These are phyloP conservation scores for Plectranthus barbatus DNA, from an alignment of 257 asterid species.

Conservation along the genomic window DNA sequence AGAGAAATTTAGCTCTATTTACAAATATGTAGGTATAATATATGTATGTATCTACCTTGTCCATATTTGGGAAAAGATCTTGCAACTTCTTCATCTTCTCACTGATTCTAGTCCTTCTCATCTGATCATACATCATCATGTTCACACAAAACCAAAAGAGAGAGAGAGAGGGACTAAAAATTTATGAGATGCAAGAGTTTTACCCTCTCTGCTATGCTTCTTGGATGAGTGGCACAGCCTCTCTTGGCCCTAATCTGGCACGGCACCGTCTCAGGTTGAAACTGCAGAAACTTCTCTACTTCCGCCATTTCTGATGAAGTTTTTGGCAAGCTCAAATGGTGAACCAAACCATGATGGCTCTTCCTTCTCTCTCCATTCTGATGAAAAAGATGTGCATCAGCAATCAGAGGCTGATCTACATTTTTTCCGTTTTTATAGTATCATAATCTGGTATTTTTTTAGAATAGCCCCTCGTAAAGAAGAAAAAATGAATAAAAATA, in stretches of 20 bases:
- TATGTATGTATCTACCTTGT: conserved; percentile 57
- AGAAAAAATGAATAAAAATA: no score
- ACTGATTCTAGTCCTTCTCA: conserved; percentile 72
- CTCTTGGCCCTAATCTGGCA: conserved; percentile 85
- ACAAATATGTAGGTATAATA: no score
- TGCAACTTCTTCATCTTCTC: conserved; percentile 85
- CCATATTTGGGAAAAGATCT: conserved; percentile 81
- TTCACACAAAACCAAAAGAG: no score
- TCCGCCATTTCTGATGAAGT: conserved; percentile 46
- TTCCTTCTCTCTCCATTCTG: conserved; percentile 48
- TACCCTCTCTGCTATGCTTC: conserved; percentile 97
- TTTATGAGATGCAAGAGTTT: not conserved
- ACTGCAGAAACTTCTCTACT: conserved; percentile 51
- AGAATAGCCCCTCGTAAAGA: no score
- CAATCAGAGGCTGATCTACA: no score
- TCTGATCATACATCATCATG: conserved; percentile 14
- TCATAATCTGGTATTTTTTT: no score
- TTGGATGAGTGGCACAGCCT: conserved; percentile 89
- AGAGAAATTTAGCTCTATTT: no score
- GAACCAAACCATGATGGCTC: conserved; percentile 35
- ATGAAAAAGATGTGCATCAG: not conserved
- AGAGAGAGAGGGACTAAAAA: no score
- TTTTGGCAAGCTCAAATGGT: conserved; percentile 81
- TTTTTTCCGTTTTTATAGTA: no score
- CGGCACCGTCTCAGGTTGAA: conserved; percentile 53